phyloP scores from a whole-genome alignment of 139 green algal species.

The Chlamydomonas eustigma region DNA sequence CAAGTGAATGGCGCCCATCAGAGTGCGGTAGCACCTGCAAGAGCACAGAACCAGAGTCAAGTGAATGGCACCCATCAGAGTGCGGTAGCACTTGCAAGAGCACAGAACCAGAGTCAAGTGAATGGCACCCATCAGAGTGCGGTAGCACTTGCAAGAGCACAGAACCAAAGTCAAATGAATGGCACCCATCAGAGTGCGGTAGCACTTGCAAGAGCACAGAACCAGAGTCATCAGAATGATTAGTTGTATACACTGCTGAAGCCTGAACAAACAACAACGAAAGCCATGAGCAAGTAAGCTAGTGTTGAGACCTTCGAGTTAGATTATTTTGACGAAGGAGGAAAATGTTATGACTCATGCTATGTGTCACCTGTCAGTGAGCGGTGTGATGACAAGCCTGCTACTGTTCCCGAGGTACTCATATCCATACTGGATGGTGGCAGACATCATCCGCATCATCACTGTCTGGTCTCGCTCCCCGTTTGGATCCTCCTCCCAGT shows the following conservation, averaged over 20 bases:
- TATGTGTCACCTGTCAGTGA: constrained; percentile 66
- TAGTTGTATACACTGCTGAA: too few relatives aligned
- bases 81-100: background rate
- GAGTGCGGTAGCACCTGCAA: constrained; percentile 66
- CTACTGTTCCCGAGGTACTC: constrained; percentile 76
- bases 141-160: background rate
- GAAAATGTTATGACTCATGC: too few relatives aligned
- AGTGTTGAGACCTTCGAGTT: too few relatives aligned
- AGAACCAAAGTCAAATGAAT: too few relatives aligned
- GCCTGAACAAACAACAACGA: too few relatives aligned
- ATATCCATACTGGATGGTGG: constrained; percentile 57
- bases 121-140: background rate
- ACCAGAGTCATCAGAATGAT: too few relatives aligned
- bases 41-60: too few relatives aligned
- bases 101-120: too few relatives aligned
- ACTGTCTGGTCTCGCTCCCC: constrained; percentile 26
- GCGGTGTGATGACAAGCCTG: constrained; percentile 76
- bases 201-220: background rate
- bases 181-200: background rate
- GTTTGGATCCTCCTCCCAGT: constrained; percentile 58
- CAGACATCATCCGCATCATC: constrained; percentile 45
- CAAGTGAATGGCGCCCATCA: constrained; percentile 77
- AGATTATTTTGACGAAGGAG: too few relatives aligned
- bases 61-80: background rate
- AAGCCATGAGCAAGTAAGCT: too few relatives aligned